These are phyloP conservation scores for Venustampulla echinocandica DNA, from an alignment of 495 filamentous ascomycete genomes.

Conservation along the genomic window DNA sequence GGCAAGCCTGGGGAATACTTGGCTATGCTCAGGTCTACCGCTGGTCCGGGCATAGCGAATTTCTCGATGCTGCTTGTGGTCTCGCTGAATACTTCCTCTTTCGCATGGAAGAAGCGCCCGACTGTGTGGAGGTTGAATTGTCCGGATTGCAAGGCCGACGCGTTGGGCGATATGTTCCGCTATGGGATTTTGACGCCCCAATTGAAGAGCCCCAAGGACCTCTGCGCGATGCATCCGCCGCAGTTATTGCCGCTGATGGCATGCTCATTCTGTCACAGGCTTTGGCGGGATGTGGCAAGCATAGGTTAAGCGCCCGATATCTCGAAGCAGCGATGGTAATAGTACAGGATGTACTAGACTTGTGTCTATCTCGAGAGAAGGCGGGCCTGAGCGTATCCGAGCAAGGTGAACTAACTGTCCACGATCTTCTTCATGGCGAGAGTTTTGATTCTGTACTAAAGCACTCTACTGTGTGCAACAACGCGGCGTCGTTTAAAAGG, in stretches of 20 bases:
- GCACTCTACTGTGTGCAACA: conserved; percentile 29
- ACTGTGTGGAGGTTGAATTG: no score
- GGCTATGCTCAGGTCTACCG: conserved; percentile 31
- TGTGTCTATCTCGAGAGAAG: conserved; percentile 14
- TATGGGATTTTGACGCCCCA: conserved; percentile 32
- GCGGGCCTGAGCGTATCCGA: not conserved
- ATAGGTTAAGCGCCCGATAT: no score
- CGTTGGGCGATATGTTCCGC: no score
- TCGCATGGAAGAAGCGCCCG: conserved; percentile 7
- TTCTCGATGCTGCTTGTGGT: conserved; percentile 25
- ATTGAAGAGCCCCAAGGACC: conserved; percentile 9
- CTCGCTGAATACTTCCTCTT: conserved; percentile 29
- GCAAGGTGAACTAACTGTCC: conserved; percentile 3
- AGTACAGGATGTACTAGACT: conserved; percentile 22
- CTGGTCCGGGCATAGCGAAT: conserved; percentile 28
- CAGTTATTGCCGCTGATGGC: conserved; percentile 28
- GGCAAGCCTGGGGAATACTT: conserved; percentile 34
- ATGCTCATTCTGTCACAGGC: conserved; percentile 27
- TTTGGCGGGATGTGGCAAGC: conserved; percentile 7
- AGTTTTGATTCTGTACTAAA: conserved; percentile 14
- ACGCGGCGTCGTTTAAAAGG: conserved; percentile 23
- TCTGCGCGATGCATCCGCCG: conserved; percentile 29
- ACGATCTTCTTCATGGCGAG: not conserved
- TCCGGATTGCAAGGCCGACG: no score
- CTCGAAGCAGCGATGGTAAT: conserved; percentile 25